These are phyloP conservation scores for Aspergillus glaucus DNA, from an alignment of 2,329 filamentous ascomycete genomes.

Conservation along the genomic window DNA sequence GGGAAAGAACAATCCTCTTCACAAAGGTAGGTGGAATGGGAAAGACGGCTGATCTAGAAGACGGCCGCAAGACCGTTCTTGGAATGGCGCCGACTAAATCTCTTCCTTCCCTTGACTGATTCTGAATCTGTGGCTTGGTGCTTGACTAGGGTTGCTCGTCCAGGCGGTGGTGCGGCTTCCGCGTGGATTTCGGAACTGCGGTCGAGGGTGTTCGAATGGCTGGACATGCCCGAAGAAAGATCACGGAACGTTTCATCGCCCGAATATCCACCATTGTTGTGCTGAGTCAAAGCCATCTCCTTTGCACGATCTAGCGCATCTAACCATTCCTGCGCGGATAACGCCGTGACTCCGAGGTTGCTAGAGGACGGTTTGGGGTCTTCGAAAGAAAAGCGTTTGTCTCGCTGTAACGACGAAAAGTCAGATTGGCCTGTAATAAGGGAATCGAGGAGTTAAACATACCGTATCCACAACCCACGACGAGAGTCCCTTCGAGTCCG, in stretches of 20 bases:
- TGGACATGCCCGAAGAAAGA: slow-evolving; percentile 66
- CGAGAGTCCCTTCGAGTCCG: slow-evolving; percentile 79
- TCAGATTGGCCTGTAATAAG: not conserved
- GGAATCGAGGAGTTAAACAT: slow-evolving; percentile 40
- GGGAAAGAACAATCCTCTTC: not conserved
- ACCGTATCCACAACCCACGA: slow-evolving; percentile 92
- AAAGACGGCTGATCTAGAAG: slow-evolving; percentile 49
- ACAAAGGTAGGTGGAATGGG: too few relatives aligned
- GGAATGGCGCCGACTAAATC: slow-evolving; percentile 87
- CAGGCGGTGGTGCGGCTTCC: slow-evolving; percentile 29
- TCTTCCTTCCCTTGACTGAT: slow-evolving; percentile 53
- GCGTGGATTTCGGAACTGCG: slow-evolving; percentile 33
- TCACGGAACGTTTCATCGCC: slow-evolving; percentile 62
- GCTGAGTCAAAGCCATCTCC: slow-evolving; percentile 74
- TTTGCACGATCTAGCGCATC: slow-evolving; percentile 80
- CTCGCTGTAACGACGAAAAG: slow-evolving; percentile 51
- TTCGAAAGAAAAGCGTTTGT: slow-evolving; percentile 89
- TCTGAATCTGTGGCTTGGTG: slow-evolving; percentile 43
- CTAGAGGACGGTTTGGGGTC: slow-evolving; percentile 70
- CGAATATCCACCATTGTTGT: slow-evolving; percentile 59
- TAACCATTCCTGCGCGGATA: slow-evolving; percentile 83
- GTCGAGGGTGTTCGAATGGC: slow-evolving; percentile 45
- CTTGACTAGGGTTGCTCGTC: slow-evolving; percentile 42
- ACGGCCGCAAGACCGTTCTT: slow-evolving; percentile 89
- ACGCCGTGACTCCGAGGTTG: slow-evolving; percentile 57